A percentile compares a stretch with the other conserved stretches of the same genome.
These are phyloP conservation scores for Rauvolfia tetraphylla DNA, from an alignment of 257 asterid species.

Conservation along the genomic window DNA sequence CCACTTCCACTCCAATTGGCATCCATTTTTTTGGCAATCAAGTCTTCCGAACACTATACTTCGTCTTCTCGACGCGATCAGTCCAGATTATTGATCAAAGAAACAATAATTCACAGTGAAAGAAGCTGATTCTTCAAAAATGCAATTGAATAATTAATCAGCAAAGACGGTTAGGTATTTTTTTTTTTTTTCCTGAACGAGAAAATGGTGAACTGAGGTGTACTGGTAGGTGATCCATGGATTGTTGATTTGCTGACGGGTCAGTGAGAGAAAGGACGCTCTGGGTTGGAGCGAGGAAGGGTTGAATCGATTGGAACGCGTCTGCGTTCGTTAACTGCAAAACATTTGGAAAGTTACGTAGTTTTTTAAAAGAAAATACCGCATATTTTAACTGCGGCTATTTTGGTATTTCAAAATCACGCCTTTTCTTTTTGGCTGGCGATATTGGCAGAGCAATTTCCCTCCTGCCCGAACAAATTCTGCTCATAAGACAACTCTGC, in stretches of 20 bases:
- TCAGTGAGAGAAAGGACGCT: background rate
- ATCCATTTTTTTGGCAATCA: background rate
- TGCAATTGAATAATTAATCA: background rate
- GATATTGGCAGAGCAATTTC: no score
- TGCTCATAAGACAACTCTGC: no score
- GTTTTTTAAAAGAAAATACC: background rate
- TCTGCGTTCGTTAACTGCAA: background rate
- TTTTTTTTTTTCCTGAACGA: no score
- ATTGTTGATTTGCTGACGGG: slow-evolving; percentile 4
- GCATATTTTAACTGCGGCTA: background rate
- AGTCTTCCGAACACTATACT: background rate
- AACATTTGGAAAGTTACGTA: background rate
- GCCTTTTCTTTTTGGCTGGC: no score
- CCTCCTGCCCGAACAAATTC: no score
- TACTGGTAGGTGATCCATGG: slow-evolving; percentile 12
- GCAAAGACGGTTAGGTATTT: slow-evolving; percentile 7
- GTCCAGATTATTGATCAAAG: background rate
- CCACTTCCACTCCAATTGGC: slow-evolving; percentile 12
- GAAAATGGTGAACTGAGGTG: slow-evolving; percentile 1
- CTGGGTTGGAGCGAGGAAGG: background rate
- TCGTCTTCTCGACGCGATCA: slow-evolving; percentile 2
- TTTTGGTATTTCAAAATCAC: background rate
- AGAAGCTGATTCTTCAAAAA: background rate
- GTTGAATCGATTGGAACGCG: background rate
- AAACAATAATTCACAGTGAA: background rate